Evolutionary conservation across 768 basidiomycete genomes (phyloP).

Genomic region (Suillus bovinus): DNA sequence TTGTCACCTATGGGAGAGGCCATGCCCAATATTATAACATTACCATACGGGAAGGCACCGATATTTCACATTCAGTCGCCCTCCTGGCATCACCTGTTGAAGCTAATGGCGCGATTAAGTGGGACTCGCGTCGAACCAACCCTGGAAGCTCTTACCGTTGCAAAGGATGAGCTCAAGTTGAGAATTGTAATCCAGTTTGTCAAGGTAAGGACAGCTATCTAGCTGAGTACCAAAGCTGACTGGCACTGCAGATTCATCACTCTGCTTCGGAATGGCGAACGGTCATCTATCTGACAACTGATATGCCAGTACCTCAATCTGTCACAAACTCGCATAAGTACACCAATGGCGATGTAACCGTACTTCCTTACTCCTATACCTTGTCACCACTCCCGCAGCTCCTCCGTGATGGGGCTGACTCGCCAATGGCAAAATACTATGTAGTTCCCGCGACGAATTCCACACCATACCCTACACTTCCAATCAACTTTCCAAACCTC

Average conservation of each 20-base stretch:
- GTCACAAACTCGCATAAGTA: constrained; percentile 47
- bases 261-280: constrained; percentile 67
- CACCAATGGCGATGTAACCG: constrained; percentile 57
- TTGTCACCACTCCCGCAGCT: constrained; percentile 59
- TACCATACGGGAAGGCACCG: constrained; percentile 68
- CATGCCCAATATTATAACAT: constrained; percentile 73
- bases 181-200: constrained; percentile 81
- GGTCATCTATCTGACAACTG: constrained; percentile 76
- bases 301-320: constrained; percentile 57
- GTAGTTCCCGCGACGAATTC: constrained; percentile 61
- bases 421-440: constrained; percentile 65
- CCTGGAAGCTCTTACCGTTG: constrained; percentile 59
- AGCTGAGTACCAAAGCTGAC: constrained; percentile 8
- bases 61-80: constrained; percentile 74
- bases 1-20: constrained; percentile 48
- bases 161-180: constrained; percentile 57
- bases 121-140: constrained; percentile 71
- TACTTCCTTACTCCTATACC: constrained; percentile 73
- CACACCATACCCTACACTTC: constrained; percentile 68
- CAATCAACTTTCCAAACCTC: constrained; percentile 73
- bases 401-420: constrained; percentile 64
- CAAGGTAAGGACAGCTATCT: constrained; percentile 47
- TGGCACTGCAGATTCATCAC: constrained; percentile 51
- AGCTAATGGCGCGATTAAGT: constrained; percentile 72
- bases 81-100: constrained; percentile 73